A percentile compares a stretch with the other conserved stretches of the same genome.
phyloP scores from a whole-genome alignment of 1,284 basidiomycete genomes.

The Leccinum subatratum region DNA sequence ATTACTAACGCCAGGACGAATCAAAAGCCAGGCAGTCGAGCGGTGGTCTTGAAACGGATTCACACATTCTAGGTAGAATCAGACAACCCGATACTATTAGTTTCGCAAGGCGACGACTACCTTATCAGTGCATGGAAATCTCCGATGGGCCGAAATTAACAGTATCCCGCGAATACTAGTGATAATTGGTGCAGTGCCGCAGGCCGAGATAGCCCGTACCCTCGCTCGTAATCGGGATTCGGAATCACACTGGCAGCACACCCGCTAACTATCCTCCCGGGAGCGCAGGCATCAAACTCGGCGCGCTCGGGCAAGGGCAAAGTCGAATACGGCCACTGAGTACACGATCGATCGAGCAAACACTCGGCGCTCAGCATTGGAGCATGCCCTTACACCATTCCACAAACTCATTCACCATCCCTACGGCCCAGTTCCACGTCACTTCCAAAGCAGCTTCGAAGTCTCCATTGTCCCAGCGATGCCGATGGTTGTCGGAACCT shows the following conservation, averaged over 20 bases:
- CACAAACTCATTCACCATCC: slow-evolving; percentile 12
- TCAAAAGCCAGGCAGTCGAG: neutral
- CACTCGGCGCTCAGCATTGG: slow-evolving; percentile 13
- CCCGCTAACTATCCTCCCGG: neutral
- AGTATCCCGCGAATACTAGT: neutral
- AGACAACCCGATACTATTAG: too few relatives aligned
- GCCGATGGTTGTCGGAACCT: slow-evolving; percentile 54
- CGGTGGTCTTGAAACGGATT: neutral
- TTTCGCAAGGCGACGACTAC: too few relatives aligned
- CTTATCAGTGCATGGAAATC: neutral
- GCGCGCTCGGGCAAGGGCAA: neutral
- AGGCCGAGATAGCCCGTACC: neutral
- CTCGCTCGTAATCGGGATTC: neutral
- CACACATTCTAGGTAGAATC: neutral
- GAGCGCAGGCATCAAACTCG: too few relatives aligned
- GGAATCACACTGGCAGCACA: neutral
- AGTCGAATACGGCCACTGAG: neutral
- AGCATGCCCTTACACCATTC: slow-evolving; percentile 26
- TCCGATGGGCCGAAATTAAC: neutral
- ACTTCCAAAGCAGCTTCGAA: slow-evolving; percentile 62
- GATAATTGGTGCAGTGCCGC: neutral
- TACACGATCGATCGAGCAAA: neutral
- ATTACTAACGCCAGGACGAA: neutral
- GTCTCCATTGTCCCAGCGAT: slow-evolving; percentile 54
- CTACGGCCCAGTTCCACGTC: slow-evolving; percentile 49